Evolutionary conservation across 2,329 filamentous ascomycete genomes (phyloP).

Genomic region (Acephala macrosclerotiorum): DNA sequence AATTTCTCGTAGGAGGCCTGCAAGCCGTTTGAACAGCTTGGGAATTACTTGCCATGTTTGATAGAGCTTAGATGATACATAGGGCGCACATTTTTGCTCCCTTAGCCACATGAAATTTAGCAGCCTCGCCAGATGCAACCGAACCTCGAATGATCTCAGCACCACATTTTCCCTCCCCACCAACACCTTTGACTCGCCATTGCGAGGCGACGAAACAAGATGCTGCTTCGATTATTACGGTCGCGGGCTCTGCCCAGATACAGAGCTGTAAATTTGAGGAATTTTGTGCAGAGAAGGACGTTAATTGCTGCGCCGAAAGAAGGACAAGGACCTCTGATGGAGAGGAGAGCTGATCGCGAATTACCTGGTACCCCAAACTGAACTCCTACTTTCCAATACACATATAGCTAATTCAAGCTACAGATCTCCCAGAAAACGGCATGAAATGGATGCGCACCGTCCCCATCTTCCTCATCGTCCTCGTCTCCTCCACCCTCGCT

Average conservation of each 20-base stretch:
- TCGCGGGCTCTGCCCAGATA: constrained; percentile 34
- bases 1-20: too few relatives aligned
- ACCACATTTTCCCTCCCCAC: constrained; percentile 1
- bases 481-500: constrained; percentile 75
- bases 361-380: constrained; percentile 59
- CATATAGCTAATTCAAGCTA: background rate
- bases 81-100: too few relatives aligned
- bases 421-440: constrained; percentile 41
- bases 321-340: constrained; percentile 70
- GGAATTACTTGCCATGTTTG: too few relatives aligned
- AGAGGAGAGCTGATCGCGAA: constrained; percentile 69
- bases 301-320: constrained; percentile 62
- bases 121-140: constrained; percentile 32
- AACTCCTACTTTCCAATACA: background rate
- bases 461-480: constrained; percentile 79
- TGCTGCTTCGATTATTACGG: constrained; percentile 42
- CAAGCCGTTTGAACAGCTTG: too few relatives aligned
- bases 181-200: constrained; percentile 9
- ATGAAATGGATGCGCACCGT: constrained; percentile 74
- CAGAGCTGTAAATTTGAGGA: constrained; percentile 26
- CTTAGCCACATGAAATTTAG: background rate
- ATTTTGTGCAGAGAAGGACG: constrained; percentile 49
- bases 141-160: constrained; percentile 19
- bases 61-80: too few relatives aligned
- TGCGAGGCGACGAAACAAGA: constrained; percentile 21